Evolutionary conservation across 257 asterid species (phyloP).

Genomic region (Fraxinus excelsior): DNA sequence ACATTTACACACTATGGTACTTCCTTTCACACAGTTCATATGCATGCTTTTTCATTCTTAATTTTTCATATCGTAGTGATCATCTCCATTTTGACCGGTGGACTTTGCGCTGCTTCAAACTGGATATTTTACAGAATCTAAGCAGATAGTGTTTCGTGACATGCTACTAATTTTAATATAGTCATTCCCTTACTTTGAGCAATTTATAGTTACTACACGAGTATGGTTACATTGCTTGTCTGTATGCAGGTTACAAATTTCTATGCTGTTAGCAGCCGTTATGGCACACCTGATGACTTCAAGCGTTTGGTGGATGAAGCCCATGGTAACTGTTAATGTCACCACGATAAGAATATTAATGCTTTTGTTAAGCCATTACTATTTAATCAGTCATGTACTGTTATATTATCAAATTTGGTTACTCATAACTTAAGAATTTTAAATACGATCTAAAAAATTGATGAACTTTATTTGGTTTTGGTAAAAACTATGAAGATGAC

Average conservation of each 20-base stretch:
- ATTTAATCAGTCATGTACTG: slow-evolving; percentile 15
- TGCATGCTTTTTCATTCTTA: not conserved
- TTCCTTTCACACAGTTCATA: not conserved
- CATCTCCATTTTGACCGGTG: not conserved
- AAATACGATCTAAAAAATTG: slow-evolving; percentile 9
- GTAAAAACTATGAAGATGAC: slow-evolving; percentile 1
- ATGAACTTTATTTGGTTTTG: slow-evolving; percentile 16
- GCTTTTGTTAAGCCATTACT: not conserved
- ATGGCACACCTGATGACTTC: slow-evolving; percentile 96
- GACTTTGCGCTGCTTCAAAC: not conserved
- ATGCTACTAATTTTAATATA: not conserved
- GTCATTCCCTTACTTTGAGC: not conserved
- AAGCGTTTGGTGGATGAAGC: slow-evolving; percentile 96
- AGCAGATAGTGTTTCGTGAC: not conserved
- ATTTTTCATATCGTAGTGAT: not conserved
- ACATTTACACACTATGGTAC: not conserved
- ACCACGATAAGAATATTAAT: slow-evolving; percentile 2
- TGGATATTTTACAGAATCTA: not conserved
- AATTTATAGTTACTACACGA: not conserved
- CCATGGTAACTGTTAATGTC: slow-evolving; percentile 60
- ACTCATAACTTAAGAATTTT: slow-evolving; percentile 18
- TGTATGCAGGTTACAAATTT: slow-evolving; percentile 77
- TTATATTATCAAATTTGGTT: slow-evolving; percentile 21
- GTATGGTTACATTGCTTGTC: not conserved
- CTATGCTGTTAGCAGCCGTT: slow-evolving; percentile 98